Base-by-base conservation (phyloP, 2,329 filamentous ascomycete genomes). In the Colletotrichum spaethianum region DNA sequence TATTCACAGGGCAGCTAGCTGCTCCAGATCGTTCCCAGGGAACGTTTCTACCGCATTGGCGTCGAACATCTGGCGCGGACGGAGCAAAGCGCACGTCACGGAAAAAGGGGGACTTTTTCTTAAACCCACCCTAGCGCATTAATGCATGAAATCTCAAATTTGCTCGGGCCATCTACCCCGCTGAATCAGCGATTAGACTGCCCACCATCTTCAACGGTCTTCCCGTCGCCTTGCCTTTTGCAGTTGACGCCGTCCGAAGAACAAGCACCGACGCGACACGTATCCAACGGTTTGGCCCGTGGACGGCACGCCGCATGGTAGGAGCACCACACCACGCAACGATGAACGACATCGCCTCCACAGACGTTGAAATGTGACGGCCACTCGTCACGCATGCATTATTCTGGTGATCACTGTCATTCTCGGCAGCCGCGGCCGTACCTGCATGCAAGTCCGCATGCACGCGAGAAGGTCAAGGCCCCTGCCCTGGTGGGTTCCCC, bases 131-230 rank as follows among this genome's bases (percentile, higher is more conserved):
- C 65, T 33, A 38, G 55, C 65, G 65, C 65, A 72, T 72, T 69
- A 60, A 70, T 70, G 70, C 70, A 70, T 70, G 53, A 72, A 70
- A 60, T 72, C 65, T 60, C 65, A 46, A 69, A 72, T 69, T 69
- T 72, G 65, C 59, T 40, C 52, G 59, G 65, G 44, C 69, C 65
- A 72, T 64, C 64, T 69, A 72, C 65, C 69, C 70, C 70, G 70
- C 70, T 64, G 70, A 72, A 69, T 72, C 70, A 72, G 65, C 60
- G n/a, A 69, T 70, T 72, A 72, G 65, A 53, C 60, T 64, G 38
- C 57, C 64, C 70, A 59, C 70, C 70, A 63, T 69, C 59, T 72
- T 63, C 60, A 60, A 72, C 65, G 70, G 70, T 46, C 70, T 72
- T 72, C 65, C 69, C 70, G 65, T 65, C 65, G 70, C 70, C 70